Conservation (phyloP, 257 asterid species). For the Lycium ferocissimum region DNA sequence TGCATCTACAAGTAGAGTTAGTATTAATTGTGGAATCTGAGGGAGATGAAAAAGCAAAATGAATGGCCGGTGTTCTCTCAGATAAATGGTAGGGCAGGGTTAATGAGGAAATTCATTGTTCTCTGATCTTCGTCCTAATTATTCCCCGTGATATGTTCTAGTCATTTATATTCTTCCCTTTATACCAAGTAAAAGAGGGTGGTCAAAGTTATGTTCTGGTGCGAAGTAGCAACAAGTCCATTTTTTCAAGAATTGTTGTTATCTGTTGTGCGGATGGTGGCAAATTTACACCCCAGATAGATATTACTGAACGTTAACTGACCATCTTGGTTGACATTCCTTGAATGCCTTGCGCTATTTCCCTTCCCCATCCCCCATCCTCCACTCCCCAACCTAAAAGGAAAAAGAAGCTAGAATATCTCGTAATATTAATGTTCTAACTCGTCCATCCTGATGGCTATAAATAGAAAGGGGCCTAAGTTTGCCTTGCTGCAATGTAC, state of each 20-base stretch:
- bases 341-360: conserved; percentile 18
- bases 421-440: background rate
- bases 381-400: background rate
- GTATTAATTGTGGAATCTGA: background rate
- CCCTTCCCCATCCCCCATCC: background rate
- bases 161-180: background rate
- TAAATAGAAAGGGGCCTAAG: background rate
- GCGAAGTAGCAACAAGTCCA: conserved; percentile 15
- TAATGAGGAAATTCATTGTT: background rate
- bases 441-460: background rate
- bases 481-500: background rate
- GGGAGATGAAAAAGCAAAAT: conserved; percentile 5
- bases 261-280: conserved; percentile 8
- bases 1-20: background rate
- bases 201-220: background rate
- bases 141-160: background rate
- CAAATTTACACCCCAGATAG: background rate
- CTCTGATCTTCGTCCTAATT: background rate
- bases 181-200: background rate
- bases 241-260: background rate
- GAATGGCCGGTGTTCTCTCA: conserved; percentile 17
- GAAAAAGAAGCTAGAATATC: background rate
- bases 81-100: conserved; percentile 20
- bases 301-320: background rate
- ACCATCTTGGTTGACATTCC: conserved; percentile 14